Evolutionary conservation across 2,329 filamentous ascomycete species (phyloP), one percentile per base, ranked within the genome.

Genomic region (Cryphonectria parasitica): DNA sequence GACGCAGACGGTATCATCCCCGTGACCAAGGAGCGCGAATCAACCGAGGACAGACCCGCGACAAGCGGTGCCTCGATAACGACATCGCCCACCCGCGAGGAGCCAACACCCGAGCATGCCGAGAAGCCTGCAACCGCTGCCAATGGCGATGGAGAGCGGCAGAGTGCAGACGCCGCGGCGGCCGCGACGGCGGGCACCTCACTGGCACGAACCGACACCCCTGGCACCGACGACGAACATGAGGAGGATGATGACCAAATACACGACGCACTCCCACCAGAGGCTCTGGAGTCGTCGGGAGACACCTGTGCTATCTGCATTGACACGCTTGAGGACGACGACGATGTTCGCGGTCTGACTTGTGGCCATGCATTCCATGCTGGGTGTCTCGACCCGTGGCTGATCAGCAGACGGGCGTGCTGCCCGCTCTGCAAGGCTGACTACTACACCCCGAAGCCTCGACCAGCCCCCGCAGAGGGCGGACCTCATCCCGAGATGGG

Each of bases 301-400:
- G 96, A 99, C 78, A 92, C 94, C 1, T 99, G 96, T 81, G 96
- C 96, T 66, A 98, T 99, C 76, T 99, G 96, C 80, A 91, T 99
- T 74, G 96, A 99, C 78, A 91, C 89, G 0, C 88, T 99, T 25
- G 96, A 99, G 79, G 94, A 98, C 73, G 93, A 98, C 73, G 96
- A 98, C 76, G 95, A 99, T 78, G 91, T 99, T 65, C 93, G 96
- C 75, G 96, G 96, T 2, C 83, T 99, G 72, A 94, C 93, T 4
- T 99, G 96, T 77, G 96, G 96, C n/a, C 96, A 99, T 80, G 95
- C 95, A 68, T 99, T 98, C 88, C 96, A 99, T 79, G 95, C 94
- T 66, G 93, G 92, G 54, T 99, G 96, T 78, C 89, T 99, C 64
- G 96, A 99, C 76, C 96, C 96, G 15, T 99, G 96, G 96, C 84